Conservation (phyloP, 148 eudicot genomes). For the Limonium bicolor region DNA sequence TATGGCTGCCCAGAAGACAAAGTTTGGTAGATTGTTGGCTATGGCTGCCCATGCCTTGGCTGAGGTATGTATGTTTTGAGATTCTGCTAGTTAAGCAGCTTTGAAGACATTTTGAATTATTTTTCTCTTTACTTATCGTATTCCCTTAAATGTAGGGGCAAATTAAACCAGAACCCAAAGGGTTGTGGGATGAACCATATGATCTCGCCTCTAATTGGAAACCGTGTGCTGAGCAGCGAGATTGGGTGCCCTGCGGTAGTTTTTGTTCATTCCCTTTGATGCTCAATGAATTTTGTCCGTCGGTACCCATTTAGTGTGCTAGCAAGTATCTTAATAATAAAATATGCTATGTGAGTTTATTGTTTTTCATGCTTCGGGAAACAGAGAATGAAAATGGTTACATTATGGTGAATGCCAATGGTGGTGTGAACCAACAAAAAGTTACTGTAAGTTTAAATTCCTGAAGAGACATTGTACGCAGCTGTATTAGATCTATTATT, state of each 20-base stretch:
- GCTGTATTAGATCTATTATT: background rate
- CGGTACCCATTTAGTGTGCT: no score
- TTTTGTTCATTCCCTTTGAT: constrained; percentile 2
- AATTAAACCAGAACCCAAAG: constrained; percentile 76
- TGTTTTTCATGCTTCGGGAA: background rate
- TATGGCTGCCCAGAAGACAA: constrained; percentile 84
- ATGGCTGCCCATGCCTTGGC: constrained; percentile 96
- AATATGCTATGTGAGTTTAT: no score
- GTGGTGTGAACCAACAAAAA: constrained; percentile 97
- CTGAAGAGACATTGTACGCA: background rate
- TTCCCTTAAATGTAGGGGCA: constrained; percentile 58
- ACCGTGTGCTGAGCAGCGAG: constrained; percentile 78
- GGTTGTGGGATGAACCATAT: constrained; percentile 84
- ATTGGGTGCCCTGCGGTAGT: constrained; percentile 78
- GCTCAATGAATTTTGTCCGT: background rate
- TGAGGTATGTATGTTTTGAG: constrained; percentile 65
- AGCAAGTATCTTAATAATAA: no score
- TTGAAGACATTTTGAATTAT: no score
- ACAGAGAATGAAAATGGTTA: constrained; percentile 78
- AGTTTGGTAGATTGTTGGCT: constrained; percentile 68
- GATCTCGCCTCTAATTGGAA: constrained; percentile 71
- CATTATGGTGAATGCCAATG: constrained; percentile 80
- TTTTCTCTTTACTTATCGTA: background rate
- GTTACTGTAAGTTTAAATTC: constrained; percentile 59
- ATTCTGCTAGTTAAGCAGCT: no score